These are phyloP conservation scores for Chenopodium formosanum DNA, from an alignment of 148 eudicot species.

Conservation along the genomic window DNA sequence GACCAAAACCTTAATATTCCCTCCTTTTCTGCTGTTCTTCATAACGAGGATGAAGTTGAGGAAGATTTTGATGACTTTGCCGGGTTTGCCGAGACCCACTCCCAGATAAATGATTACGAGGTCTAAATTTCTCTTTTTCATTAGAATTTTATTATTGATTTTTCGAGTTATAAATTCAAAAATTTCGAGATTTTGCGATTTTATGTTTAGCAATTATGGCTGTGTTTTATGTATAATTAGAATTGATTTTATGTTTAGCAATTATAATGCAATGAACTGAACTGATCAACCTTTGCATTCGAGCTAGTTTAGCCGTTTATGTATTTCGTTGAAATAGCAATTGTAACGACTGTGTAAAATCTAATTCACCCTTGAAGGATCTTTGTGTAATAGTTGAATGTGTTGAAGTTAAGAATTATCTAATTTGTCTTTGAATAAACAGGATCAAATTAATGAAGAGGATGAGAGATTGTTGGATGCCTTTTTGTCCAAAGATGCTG, in stretches of 20 bases:
- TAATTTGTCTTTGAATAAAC: background rate
- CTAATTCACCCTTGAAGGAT: background rate
- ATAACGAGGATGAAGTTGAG: slow-evolving; percentile 25
- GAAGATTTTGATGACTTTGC: slow-evolving; percentile 61
- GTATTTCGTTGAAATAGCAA: no score
- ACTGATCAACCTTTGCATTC: no score
- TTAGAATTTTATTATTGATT: no score
- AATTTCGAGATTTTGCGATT: no score
- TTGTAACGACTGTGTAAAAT: no score
- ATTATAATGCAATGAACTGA: no score
- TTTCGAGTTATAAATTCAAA: no score
- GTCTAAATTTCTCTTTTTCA: slow-evolving; percentile 30
- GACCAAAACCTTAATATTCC: slow-evolving; percentile 27
- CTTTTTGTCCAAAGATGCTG: slow-evolving; percentile 58
- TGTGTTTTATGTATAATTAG: no score
- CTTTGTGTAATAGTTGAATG: background rate
- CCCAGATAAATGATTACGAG: slow-evolving; percentile 57
- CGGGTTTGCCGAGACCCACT: slow-evolving; percentile 52
- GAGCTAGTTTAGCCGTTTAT: no score
- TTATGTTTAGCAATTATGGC: no score
- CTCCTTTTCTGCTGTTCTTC: slow-evolving; percentile 25
- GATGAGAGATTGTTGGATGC: slow-evolving; percentile 81
- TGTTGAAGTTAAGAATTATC: background rate
- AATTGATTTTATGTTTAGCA: no score
- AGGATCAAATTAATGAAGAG: slow-evolving; percentile 73